Base-by-base conservation (phyloP, 495 filamentous ascomycete species). In the Podospora bellae-mahoneyi region DNA sequence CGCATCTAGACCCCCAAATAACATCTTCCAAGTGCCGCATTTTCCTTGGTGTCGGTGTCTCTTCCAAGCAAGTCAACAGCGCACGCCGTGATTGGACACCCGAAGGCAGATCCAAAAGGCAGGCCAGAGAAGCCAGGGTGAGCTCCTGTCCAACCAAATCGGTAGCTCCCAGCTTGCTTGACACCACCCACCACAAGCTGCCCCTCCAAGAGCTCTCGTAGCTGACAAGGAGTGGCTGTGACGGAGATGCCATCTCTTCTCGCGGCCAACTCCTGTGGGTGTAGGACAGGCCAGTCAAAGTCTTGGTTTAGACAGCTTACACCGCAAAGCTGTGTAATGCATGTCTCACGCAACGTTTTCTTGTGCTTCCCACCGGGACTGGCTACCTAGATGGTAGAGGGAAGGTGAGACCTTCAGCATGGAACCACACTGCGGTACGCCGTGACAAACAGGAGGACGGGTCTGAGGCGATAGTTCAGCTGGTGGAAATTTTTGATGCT, bases 321-420 rank as follows among this genome's bases (percentile, higher is more conserved):
- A 5, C n/a, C 7, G 7, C 30, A 19, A 19, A 62, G 60, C 60
- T 62, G 18, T 62, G 60, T 2, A 59, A 62, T 62, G 60, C 60
- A 62, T 62, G 60, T 62, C 60, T 28, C 60, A 62, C 60, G 60
- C 26, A 62, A 62, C 60, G 60, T 62, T 62, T 34, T 32, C 26
- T 34, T 20, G 19, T 23, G 19, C 56, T 27, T 59, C 56, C 56
- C 26, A 18, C 6, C 3, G 39, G 15, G 6, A 48, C 39, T 48
- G 39, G 39, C 39, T 48, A 48, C 39, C 39, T 0, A 16, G 48
- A n/a, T 27, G 66, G 66, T 64, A 48, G 39, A 48, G 15, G 39
- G 39, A 48, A 48, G 39, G 39, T 48, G 39, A 48, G 39, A 18
- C 13, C 18, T 48, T 48, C 39, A 48, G 39, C 39, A 10, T 48